phyloP scores from a whole-genome alignment of 2,329 filamentous ascomycete genomes.

The Cryphonectria carpinicola region DNA sequence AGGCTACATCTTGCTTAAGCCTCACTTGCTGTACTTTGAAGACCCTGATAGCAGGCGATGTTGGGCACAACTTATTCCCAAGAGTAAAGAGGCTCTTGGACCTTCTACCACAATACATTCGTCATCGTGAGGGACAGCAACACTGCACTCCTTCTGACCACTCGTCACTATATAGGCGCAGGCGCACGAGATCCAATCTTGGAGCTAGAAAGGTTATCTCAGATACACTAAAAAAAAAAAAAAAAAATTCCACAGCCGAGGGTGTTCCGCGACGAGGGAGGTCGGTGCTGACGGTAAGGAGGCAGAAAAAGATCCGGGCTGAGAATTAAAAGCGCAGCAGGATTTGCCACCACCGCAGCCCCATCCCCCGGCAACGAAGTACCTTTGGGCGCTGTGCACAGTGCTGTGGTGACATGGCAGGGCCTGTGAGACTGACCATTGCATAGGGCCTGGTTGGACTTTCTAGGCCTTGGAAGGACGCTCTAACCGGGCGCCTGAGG shows the following conservation, averaged over 20 bases:
- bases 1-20: background rate
- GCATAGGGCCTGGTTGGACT: slow-evolving; percentile 10
- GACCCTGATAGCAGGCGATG: background rate
- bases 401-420: background rate
- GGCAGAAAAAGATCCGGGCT: slow-evolving; percentile 10
- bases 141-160: background rate
- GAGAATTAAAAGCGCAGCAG: background rate
- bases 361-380: background rate
- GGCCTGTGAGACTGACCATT: slow-evolving; percentile 7
- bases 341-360: background rate
- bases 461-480: background rate
- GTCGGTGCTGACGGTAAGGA: slow-evolving; percentile 9
- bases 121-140: background rate
- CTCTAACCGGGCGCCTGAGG: slow-evolving; percentile 1
- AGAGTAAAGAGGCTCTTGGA: background rate
- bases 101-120: background rate
- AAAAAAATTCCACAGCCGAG: background rate
- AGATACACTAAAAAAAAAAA: slow-evolving; percentile 4
- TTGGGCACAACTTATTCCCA: background rate
- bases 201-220: background rate
- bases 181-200: background rate
- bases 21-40: background rate
- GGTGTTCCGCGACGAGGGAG: background rate
- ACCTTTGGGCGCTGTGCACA: background rate
- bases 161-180: background rate